Conservation (phyloP, 192 early-diverging fungal species). For the Chytriomyces sp. region DNA sequence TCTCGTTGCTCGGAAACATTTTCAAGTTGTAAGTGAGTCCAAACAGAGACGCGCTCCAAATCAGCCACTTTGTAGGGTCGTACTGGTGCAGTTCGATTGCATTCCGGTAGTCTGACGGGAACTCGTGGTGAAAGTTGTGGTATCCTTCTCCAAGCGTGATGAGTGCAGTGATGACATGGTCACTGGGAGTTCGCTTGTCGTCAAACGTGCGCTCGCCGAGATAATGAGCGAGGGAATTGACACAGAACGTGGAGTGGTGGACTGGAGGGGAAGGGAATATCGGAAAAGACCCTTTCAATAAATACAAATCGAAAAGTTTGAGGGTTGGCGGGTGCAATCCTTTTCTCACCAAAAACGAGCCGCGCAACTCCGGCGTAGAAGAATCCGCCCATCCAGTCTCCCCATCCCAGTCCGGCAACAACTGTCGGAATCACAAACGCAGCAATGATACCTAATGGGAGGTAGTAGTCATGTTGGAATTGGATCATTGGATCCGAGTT, state of each 20-base stretch:
- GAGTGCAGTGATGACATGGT: conserved; percentile 53
- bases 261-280: conserved; percentile 29
- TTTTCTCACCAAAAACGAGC: conserved; percentile 41
- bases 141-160: conserved; percentile 60
- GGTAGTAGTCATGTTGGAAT: conserved; percentile 55
- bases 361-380: conserved; percentile 54
- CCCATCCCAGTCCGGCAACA: conserved; percentile 77
- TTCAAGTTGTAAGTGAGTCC: conserved; percentile 59
- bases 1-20: conserved; percentile 54
- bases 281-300: neutral
- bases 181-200: conserved; percentile 72
- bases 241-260: conserved; percentile 62
- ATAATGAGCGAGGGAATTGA: conserved; percentile 67
- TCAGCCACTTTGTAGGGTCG: conserved; percentile 64
- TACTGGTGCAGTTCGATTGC: conserved; percentile 54
- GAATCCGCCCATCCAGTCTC: conserved; percentile 62
- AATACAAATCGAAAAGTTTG: neutral
- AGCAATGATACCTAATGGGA: conserved; percentile 56
- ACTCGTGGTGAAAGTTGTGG: conserved; percentile 69
- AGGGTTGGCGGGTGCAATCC: neutral
- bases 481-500: conserved; percentile 52
- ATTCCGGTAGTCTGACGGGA: conserved; percentile 63
- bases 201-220: conserved; percentile 59
- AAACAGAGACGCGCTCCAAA: conserved; percentile 54
- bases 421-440: conserved; percentile 80